Evolutionary conservation across 2,329 filamentous ascomycete species (phyloP).

Genomic region (Trichoderma sp.): DNA sequence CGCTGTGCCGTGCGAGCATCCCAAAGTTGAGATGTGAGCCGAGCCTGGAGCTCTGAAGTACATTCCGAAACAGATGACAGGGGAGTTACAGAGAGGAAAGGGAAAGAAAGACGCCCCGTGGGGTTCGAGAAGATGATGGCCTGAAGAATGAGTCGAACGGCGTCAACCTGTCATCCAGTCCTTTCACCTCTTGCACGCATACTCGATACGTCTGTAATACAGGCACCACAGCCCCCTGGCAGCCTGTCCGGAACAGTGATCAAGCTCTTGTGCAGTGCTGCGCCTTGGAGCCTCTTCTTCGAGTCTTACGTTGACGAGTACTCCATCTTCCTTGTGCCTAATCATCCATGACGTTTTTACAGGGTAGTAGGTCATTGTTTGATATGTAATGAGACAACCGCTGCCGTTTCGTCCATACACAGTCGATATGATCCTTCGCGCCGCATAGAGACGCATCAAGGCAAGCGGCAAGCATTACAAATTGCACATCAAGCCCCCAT

Average conservation of each 20-base stretch:
- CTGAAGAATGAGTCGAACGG: too few relatives aligned
- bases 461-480: too few relatives aligned
- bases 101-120: neutral
- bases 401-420: too few relatives aligned
- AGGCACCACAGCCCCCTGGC: neutral
- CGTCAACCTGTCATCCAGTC: too few relatives aligned
- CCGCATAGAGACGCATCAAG: too few relatives aligned
- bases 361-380: too few relatives aligned
- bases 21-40: neutral
- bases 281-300: neutral
- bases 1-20: neutral
- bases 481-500: too few relatives aligned
- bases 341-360: too few relatives aligned
- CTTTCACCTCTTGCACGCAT: too few relatives aligned
- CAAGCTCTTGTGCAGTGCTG: slow-evolving; percentile 5
- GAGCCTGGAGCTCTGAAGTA: slow-evolving; percentile 4
- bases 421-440: too few relatives aligned
- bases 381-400: too few relatives aligned
- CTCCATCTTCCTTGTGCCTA: neutral
- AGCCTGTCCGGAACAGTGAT: neutral
- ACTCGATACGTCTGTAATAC: neutral
- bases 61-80: neutral
- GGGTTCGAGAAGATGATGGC: neutral
- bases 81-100: too few relatives aligned
- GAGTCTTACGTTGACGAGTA: neutral